Conservation (phyloP, 768 basidiomycete species). For the Tulasnella sp. region DNA sequence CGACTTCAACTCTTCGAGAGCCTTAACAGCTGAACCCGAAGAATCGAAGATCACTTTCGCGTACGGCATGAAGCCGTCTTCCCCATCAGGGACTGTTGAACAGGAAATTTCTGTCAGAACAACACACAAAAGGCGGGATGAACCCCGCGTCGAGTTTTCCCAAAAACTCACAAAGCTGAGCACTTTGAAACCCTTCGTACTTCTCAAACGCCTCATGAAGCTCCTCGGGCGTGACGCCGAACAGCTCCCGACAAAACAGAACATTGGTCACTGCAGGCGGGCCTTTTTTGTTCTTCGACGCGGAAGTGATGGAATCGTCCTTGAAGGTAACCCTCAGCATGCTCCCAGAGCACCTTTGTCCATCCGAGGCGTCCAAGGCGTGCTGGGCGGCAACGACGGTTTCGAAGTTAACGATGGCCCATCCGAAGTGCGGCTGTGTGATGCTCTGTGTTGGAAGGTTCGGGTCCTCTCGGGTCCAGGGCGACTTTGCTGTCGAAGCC, state of each 20-base stretch:
- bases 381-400: not conserved
- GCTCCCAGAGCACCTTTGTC: too few relatives aligned
- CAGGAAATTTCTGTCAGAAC: not conserved
- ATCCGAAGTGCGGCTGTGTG: not conserved
- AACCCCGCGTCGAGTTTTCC: not conserved
- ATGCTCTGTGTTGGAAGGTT: not conserved
- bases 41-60: conserved; percentile 2
- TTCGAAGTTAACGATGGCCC: not conserved
- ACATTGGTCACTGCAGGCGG: conserved; percentile 1
- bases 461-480: not conserved
- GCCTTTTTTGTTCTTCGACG: not conserved
- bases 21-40: not conserved
- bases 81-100: not conserved
- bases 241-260: conserved; percentile 3
- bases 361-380: not conserved
- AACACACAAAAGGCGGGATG: not conserved
- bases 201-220: not conserved
- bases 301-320: too few relatives aligned
- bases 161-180: conserved; percentile 4
- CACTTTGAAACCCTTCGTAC: not conserved
- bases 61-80: conserved; percentile 12
- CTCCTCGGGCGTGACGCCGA: not conserved
- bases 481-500: not conserved
- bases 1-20: not conserved
- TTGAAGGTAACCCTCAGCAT: not conserved